Base-by-base conservation (phyloP, 83 land plant species). In the Picea abies region DNA sequence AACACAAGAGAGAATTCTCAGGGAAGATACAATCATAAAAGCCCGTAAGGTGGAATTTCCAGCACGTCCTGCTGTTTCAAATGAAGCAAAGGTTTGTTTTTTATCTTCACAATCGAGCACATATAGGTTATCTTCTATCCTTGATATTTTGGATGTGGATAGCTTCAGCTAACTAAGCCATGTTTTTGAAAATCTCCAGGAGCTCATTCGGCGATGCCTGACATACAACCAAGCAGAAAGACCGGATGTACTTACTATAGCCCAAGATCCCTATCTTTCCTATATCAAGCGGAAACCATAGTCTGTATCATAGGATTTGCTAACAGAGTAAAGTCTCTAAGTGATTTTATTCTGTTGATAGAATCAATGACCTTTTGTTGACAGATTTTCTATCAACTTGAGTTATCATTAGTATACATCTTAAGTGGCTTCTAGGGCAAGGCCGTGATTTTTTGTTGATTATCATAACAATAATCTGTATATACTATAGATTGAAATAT, bases 41-140 rank as follows among this genome's bases (percentile, higher is more conserved):
- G 99, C 99, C 3, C 92, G 91, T 52, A 92, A 91, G 81, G 99
- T 97, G 78, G 99, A 97, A 65, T 97, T 97, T 83, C 99, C 99
- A 71, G 82, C 97, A 44, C 88, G 89, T 72, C 99, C 99, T 19
- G 63, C 94, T 77, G 96, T 96, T 58, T 97, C 99, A 62, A 91
- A 84, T 84, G 99, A 97, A 84, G 99, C 98, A 68, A 97, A 97
- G 94, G 99, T 96, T 64, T 75, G 86, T 76, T 60, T 52, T 77
- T 14, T 66, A 22, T 66, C 69, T 32, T 62, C 37, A 19, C 61
- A 52, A 29, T 52, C 12, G 12, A 56, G 25, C 19, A 25, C 15
- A 2, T 56, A 25, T 22, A 49, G 37, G 62, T 76, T 56, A 15
- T 76, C 35, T 76, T 19, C 35, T 25, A 25, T 25, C 62, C 23